A percentile compares a stretch with the other conserved stretches of the same genome.
These are phyloP conservation scores for Capsicum baccatum DNA, from an alignment of 257 asterid species.

Conservation along the genomic window DNA sequence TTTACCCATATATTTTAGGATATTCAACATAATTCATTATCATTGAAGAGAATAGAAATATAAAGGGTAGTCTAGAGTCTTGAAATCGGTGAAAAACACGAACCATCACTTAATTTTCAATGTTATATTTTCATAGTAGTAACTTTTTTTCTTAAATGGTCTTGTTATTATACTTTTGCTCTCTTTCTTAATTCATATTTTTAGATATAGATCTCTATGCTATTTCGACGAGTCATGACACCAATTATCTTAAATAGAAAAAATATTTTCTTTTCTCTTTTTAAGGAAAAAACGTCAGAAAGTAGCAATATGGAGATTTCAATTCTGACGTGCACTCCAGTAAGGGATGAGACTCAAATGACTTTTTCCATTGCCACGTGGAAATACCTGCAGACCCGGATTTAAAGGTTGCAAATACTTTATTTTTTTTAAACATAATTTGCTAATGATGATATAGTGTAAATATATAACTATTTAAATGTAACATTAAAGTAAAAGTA, in stretches of 20 bases:
- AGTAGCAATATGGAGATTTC: not conserved
- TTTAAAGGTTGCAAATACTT: too few species aligned
- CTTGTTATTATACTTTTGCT: not conserved
- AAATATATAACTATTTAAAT: too few species aligned
- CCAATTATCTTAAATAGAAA: too few species aligned
- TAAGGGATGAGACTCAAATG: slow-evolving; percentile 30
- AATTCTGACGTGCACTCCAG: slow-evolving; percentile 49
- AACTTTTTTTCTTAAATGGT: not conserved
- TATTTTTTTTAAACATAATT: too few species aligned
- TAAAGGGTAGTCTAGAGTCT: not conserved
- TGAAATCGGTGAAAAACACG: slow-evolving; percentile 3
- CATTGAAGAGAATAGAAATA: not conserved
- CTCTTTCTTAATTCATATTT: not conserved
- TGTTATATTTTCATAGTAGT: not conserved
- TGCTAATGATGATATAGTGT: too few species aligned
- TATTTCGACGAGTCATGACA: not conserved
- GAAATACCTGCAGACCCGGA: too few species aligned
- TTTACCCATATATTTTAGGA: slow-evolving; percentile 16
- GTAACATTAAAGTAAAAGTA: too few species aligned
- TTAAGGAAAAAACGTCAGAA: not conserved
- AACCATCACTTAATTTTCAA: not conserved
- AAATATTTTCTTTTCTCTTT: not conserved
- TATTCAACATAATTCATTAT: not conserved
- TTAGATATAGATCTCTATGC: not conserved
- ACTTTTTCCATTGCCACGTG: not conserved